phyloP scores from a whole-genome alignment of 2,329 filamentous ascomycete genomes.

The Calonectria naviculata region DNA sequence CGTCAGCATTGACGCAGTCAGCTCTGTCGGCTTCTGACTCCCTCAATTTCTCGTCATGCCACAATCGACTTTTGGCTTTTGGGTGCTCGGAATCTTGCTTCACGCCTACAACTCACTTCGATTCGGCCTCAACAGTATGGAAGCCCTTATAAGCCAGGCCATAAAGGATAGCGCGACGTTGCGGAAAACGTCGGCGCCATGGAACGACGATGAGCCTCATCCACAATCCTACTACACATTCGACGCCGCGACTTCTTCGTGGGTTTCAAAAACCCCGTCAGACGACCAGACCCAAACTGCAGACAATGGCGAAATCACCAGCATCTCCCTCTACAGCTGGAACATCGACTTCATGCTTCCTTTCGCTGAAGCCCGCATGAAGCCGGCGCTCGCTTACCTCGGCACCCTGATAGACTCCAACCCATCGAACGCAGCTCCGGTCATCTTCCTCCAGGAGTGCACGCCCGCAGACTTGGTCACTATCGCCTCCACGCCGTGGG shows the following conservation, averaged over 20 bases:
- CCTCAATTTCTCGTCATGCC: slow-evolving; percentile 8
- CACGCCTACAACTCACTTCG: slow-evolving; percentile 23
- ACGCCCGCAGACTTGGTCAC: slow-evolving; percentile 54
- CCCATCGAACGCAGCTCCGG: slow-evolving; percentile 35
- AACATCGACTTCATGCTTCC: slow-evolving; percentile 52
- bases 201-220: slow-evolving; percentile 24
- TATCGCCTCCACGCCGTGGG: slow-evolving; percentile 57
- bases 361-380: slow-evolving; percentile 45
- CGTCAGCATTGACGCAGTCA: background rate
- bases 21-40: too few relatives aligned
- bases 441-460: slow-evolving; percentile 67
- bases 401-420: slow-evolving; percentile 12
- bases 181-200: slow-evolving; percentile 22
- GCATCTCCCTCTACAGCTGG: slow-evolving; percentile 46
- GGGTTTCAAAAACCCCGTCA: slow-evolving; percentile 19
- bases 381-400: slow-evolving; percentile 44
- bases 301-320: slow-evolving; percentile 26
- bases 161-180: slow-evolving; percentile 26
- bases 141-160: slow-evolving; percentile 23
- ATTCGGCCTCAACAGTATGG: slow-evolving; percentile 23
- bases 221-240: slow-evolving; percentile 23
- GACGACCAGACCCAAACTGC: background rate
- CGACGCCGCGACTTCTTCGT: slow-evolving; percentile 18
- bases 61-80: slow-evolving; percentile 15
- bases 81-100: slow-evolving; percentile 17